Conservation (phyloP, 2,329 filamentous ascomycete genomes). For the Aspergillus neotritici region DNA sequence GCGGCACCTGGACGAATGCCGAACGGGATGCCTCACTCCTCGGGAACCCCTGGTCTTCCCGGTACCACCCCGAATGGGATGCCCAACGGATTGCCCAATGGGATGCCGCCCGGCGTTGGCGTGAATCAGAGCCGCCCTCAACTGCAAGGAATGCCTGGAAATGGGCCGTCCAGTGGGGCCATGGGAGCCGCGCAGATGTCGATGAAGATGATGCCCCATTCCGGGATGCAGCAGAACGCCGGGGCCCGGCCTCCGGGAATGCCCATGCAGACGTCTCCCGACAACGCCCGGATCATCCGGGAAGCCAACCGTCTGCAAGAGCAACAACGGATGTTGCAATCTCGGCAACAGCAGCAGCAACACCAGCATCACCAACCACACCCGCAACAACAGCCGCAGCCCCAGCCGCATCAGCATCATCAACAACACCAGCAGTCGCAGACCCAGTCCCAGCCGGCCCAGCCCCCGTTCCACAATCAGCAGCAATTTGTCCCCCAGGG, state of each 20-base stretch:
- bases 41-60: conserved; percentile 34
- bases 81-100: conserved; percentile 38
- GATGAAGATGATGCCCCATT: conserved; percentile 51
- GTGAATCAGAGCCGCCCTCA: conserved; percentile 36
- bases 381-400: conserved; percentile 4
- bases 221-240: conserved; percentile 52
- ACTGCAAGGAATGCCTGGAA: conserved; percentile 39
- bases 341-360: conserved; percentile 37
- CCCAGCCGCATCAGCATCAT: conserved; percentile 26
- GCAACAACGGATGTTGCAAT: conserved; percentile 58
- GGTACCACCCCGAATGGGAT: conserved; percentile 34
- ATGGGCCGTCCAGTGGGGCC: conserved; percentile 44
- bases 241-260: conserved; percentile 32
- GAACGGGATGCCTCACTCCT: conserved; percentile 40
- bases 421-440: conserved; percentile 25
- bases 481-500: conserved; percentile 38
- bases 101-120: conserved; percentile 35
- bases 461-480: conserved; percentile 36
- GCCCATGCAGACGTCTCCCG: conserved; percentile 51
- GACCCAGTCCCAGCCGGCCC: conserved; percentile 27
- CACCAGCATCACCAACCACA: conserved; percentile 15
- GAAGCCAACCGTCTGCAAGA: conserved; percentile 46
- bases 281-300: conserved; percentile 44
- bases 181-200: conserved; percentile 52
- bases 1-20: conserved; percentile 33